phyloP scores from a whole-genome alignment of 306 rosid genomes.

The Betula pendula region DNA sequence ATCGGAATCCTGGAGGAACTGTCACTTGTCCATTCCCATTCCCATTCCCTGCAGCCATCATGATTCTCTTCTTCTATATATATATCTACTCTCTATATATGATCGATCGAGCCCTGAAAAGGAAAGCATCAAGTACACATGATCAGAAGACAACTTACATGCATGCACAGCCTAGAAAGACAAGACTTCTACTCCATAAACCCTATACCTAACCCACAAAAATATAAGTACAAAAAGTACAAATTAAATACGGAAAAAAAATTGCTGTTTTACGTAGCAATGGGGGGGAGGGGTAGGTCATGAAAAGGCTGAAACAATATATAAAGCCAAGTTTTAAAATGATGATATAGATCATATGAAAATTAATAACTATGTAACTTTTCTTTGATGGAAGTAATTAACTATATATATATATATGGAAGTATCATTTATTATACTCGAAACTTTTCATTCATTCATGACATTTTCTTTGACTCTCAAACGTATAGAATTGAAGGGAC shows the following conservation, averaged over 20 bases:
- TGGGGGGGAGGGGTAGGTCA: neutral
- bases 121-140: neutral
- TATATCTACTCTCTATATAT: neutral
- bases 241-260: neutral
- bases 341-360: neutral
- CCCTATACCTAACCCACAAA: neutral
- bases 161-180: neutral
- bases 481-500: neutral
- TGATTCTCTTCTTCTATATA: constrained; percentile 20
- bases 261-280: neutral
- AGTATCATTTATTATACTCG: neutral
- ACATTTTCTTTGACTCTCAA: neutral
- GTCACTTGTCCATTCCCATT: constrained; percentile 71
- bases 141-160: neutral
- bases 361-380: neutral
- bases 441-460: neutral
- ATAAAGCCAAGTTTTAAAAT: neutral
- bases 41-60: constrained; percentile 69
- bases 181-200: neutral
- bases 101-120: constrained; percentile 7
- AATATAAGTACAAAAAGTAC: neutral
- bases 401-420: too few relatives aligned
- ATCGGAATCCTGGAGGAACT: constrained; percentile 96
- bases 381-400: too few relatives aligned
- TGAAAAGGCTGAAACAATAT: neutral